Percentiles rank a stretch among this genome's conserved stretches.
phyloP scores from a whole-genome alignment of 2,329 filamentous ascomycete genomes.

The Colletotrichum sp. region DNA sequence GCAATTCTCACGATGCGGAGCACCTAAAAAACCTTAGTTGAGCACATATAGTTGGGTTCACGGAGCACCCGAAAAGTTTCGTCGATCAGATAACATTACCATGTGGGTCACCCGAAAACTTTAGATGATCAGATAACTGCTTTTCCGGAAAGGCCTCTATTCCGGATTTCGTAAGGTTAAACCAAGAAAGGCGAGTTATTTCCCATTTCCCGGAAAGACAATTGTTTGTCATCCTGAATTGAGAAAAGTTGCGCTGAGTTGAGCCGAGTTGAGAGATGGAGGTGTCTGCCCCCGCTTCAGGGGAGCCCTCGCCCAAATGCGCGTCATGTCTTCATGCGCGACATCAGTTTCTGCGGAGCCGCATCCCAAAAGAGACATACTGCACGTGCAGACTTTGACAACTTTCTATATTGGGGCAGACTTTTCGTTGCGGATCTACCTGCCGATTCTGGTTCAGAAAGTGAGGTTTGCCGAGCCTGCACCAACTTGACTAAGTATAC shows the following conservation, averaged over 20 bases:
- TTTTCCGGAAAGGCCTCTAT: neutral
- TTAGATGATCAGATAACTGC: neutral
- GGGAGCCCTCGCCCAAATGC: neutral
- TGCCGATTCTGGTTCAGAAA: neutral
- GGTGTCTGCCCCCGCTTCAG: neutral
- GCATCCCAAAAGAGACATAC: neutral
- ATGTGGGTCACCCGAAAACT: neutral
- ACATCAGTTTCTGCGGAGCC: neutral
- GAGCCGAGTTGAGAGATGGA: neutral
- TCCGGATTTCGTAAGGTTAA: neutral
- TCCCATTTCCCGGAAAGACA: neutral
- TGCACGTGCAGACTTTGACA: neutral
- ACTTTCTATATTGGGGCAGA: neutral
- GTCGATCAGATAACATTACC: neutral
- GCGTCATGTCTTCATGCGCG: neutral
- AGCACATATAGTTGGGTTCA: neutral
- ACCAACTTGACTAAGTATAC: neutral
- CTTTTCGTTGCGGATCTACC: neutral
- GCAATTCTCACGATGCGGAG: neutral
- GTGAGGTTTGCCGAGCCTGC: neutral
- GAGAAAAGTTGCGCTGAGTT: neutral
- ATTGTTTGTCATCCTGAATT: rapidly evolving
- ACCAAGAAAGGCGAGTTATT: neutral
- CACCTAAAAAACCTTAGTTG: neutral
- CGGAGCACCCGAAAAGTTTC: neutral